Evolutionary conservation across 352 stramenopile genomes (phyloP), one percentile per base, ranked within the genome.

Genomic region (Pythium vanterpoolii): DNA sequence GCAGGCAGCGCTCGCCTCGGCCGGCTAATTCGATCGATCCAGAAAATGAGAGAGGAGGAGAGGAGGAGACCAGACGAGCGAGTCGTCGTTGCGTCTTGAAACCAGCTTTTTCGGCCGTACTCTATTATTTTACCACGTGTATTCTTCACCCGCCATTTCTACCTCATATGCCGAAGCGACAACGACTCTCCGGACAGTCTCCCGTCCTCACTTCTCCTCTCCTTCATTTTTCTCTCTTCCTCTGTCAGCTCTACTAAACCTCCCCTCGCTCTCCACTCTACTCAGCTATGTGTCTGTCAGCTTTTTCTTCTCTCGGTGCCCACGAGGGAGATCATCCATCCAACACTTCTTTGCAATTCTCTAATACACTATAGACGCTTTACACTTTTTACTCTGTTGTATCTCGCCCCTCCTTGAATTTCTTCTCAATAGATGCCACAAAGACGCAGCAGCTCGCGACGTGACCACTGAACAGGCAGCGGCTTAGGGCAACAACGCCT

Each of bases 1-100:
- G 23, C 72, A 86, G 31, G n/a, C 24, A n/a, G 5, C 53, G 3
- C 39, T 56, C n/a, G 39, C 52, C 0, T 18, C 16, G 19, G 52
- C 52, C 18, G 52, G 40, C 11, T 60, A 8, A 51, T 14, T 45
- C 33, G 40, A 21, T 45, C 44, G 34, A 16, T 56, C 34, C 16
- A 6, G 44, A 36, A 23, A 30, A 13, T 5, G 24, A 21, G 18
- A 23, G 45, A 1, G 30, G 7, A 14, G 21, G 28, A 5, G 19
- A 56, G 49, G 42, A 24, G 42, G 19, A 33, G 21, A 56, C 19
- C 13, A 11, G 34, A n/a, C n/a, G n/a, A n/a, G n/a, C n/a, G n/a
- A n/a, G n/a, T n/a, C 19, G 34, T 36, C 34, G 34, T 42, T 5
- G 33, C 5, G 14, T 42, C 34, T n/a, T n/a, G n/a, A n/a, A n/a